phyloP scores from a whole-genome alignment of 495 filamentous ascomycete species.

The Penicillium paxilli region DNA sequence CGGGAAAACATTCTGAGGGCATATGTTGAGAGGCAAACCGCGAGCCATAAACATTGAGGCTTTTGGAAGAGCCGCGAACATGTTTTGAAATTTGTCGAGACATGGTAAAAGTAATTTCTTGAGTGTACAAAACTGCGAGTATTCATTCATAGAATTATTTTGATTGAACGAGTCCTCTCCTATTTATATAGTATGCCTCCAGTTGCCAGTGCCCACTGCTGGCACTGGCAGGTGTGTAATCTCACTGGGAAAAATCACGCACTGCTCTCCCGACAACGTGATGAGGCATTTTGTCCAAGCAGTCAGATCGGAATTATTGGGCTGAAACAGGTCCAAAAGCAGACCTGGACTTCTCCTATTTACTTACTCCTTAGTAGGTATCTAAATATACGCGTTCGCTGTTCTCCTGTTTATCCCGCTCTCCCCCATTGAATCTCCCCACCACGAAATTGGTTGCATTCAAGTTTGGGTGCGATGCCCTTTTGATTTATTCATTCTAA shows the following conservation, averaged over 20 bases:
- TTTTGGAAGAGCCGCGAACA: background rate
- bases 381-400: too few species aligned
- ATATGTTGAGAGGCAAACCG: constrained; percentile 11
- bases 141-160: too few species aligned
- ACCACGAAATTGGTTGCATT: too few species aligned
- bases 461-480: too few species aligned
- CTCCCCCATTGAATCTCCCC: too few species aligned
- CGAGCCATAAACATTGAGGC: constrained; percentile 18
- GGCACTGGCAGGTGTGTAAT: background rate
- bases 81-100: background rate
- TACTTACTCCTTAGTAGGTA: too few species aligned
- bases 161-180: background rate
- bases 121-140: background rate
- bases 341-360: too few species aligned
- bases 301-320: background rate
- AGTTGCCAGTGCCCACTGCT: too few species aligned
- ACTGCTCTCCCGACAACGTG: constrained; percentile 1
- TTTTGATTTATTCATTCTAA: too few species aligned
- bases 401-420: too few species aligned
- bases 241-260: constrained; percentile 2
- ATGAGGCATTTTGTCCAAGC: constrained; percentile 1
- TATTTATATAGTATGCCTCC: too few species aligned
- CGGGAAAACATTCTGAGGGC: constrained; percentile 10
- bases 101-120: background rate
- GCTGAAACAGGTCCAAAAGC: background rate